Conservation (phyloP, 148 eudicot species). For the Agrostemma githago region DNA sequence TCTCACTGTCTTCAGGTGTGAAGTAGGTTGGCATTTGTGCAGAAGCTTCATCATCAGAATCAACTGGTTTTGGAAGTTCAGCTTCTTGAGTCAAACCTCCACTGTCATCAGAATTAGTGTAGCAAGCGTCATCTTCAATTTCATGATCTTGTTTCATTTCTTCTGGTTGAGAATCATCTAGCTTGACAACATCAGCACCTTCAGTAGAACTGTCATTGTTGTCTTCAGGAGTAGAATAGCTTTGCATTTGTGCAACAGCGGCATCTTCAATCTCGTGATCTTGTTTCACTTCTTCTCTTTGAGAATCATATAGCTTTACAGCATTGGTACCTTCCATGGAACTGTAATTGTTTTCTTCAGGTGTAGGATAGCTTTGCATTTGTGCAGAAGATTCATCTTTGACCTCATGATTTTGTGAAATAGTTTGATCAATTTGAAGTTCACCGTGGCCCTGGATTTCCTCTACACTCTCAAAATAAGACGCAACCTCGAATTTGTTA, state of each 20-base stretch:
- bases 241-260: conserved; percentile 3
- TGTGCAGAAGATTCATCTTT: conserved; percentile 3
- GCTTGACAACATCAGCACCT: conserved; percentile 17
- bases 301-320: conserved; percentile 15
- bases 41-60: background rate
- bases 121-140: background rate
- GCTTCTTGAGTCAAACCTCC: background rate
- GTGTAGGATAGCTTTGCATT: background rate
- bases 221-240: conserved; percentile 4
- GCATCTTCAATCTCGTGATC: conserved; percentile 6
- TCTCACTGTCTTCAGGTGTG: background rate
- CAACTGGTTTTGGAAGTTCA: background rate
- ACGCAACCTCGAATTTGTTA: conserved; percentile 20
- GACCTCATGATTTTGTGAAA: conserved; percentile 3
- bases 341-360: conserved; percentile 13
- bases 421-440: conserved; percentile 6
- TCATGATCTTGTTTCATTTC: conserved; percentile 18
- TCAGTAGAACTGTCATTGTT: conserved; percentile 11
- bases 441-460: background rate
- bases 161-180: conserved; percentile 18
- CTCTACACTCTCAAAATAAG: conserved; percentile 18
- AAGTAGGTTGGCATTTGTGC: background rate
- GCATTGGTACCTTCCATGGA: conserved; percentile 18
- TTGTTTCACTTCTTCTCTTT: conserved; percentile 20
- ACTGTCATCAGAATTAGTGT: background rate